These are phyloP conservation scores for Lentithecium fluviatile DNA, from an alignment of 495 filamentous ascomycete species.

Conservation along the genomic window DNA sequence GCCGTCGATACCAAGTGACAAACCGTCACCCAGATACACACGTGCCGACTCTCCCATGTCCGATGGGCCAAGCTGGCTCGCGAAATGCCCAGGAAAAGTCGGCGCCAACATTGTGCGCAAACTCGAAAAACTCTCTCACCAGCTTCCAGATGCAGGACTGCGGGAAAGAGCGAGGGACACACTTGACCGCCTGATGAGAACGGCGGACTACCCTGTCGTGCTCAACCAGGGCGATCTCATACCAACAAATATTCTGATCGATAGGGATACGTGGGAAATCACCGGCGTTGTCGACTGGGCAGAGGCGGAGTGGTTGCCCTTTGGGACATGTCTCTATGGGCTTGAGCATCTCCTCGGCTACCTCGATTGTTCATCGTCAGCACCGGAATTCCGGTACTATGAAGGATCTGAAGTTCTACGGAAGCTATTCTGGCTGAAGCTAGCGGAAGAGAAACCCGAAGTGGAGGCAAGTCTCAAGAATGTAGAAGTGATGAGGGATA, in stretches of 20 bases:
- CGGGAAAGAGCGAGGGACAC: conserved; percentile 38
- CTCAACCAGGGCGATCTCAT: conserved; percentile 60
- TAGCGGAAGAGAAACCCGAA: conserved; percentile 43
- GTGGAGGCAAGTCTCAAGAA: conserved; percentile 36
- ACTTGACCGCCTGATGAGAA: conserved; percentile 39
- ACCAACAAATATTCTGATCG: conserved; percentile 67
- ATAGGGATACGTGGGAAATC: conserved; percentile 62
- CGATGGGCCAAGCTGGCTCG: neutral
- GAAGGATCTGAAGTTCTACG: conserved; percentile 45
- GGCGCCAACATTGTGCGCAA: conserved; percentile 33
- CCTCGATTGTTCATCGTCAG: conserved; percentile 11
- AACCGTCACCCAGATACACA: neutral
- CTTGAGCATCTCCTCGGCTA: conserved; percentile 56
- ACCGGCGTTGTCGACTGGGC: conserved; percentile 61
- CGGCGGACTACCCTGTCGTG: conserved; percentile 49
- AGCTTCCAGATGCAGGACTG: conserved; percentile 44
- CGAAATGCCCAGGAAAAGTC: conserved; percentile 33
- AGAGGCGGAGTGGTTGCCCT: conserved; percentile 57
- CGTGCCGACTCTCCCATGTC: conserved; percentile 16
- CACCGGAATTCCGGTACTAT: conserved; percentile 45
- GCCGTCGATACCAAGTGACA: conserved; percentile 8
- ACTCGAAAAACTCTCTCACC: conserved; percentile 41
- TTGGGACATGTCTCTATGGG: conserved; percentile 57
- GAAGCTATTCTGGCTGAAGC: conserved; percentile 49
- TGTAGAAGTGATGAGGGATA: conserved; percentile 47